These are phyloP conservation scores for Neonectria hederae DNA, from an alignment of 2,329 filamentous ascomycete genomes.

Conservation along the genomic window DNA sequence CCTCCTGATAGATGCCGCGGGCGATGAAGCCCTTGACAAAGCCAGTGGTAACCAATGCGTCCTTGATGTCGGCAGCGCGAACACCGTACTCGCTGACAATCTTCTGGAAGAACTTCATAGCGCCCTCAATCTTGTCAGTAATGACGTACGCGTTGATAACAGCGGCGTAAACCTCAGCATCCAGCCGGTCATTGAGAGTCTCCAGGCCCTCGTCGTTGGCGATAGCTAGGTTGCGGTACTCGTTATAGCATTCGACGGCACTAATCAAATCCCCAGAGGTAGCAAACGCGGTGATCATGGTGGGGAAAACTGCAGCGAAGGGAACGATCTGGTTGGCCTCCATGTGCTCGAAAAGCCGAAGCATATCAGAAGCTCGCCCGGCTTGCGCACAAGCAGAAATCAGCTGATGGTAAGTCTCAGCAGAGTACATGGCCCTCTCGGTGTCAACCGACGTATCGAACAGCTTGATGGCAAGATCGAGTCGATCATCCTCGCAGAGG, in stretches of 20 bases:
- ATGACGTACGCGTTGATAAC: conserved; percentile 89
- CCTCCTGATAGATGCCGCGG: conserved; percentile 75
- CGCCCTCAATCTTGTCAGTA: conserved; percentile 82
- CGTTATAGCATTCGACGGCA: conserved; percentile 94
- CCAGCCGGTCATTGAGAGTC: conserved; percentile 75
- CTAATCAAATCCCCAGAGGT: conserved; percentile 82
- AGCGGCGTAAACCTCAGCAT: conserved; percentile 89
- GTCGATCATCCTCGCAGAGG: conserved; percentile 84
- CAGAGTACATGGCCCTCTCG: conserved; percentile 73
- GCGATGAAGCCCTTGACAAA: conserved; percentile 83
- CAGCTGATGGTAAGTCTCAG: conserved; percentile 85
- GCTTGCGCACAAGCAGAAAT: conserved; percentile 88
- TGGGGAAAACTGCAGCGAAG: conserved; percentile 83
- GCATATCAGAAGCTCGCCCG: conserved; percentile 87
- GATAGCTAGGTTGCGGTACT: conserved; percentile 90
- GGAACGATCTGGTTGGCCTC: conserved; percentile 78
- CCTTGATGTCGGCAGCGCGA: conserved; percentile 71
- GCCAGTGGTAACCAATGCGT: conserved; percentile 75
- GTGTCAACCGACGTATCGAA: conserved; percentile 79
- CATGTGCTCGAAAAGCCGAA: conserved; percentile 91
- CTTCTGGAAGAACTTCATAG: conserved; percentile 84
- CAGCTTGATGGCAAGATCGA: conserved; percentile 84
- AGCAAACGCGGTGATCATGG: conserved; percentile 96
- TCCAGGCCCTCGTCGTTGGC: conserved; percentile 79
- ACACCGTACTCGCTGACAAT: conserved; percentile 72